Evolutionary conservation across 2,329 filamentous ascomycete species (phyloP).

Genomic region (Sclerotinia sclerotiorum): DNA sequence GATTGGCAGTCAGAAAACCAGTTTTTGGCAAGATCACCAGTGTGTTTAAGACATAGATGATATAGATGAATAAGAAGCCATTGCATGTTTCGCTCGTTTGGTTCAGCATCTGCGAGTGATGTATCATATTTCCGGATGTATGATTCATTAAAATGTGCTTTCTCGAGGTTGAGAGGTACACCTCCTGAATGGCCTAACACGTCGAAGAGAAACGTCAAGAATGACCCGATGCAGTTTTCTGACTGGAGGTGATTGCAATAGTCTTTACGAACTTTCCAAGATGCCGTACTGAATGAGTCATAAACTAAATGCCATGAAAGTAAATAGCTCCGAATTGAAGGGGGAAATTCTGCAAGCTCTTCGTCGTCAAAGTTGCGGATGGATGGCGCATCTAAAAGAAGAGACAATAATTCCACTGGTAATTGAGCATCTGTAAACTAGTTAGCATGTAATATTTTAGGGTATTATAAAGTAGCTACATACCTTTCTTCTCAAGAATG

Average conservation of each 20-base stretch:
- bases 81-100: slow-evolving; percentile 71
- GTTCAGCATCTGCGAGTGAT: slow-evolving; percentile 54
- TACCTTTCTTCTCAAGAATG: slow-evolving; percentile 65
- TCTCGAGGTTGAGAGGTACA: slow-evolving; percentile 71
- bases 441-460: slow-evolving; percentile 24
- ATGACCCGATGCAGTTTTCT: slow-evolving; percentile 62
- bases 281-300: slow-evolving; percentile 75
- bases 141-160: slow-evolving; percentile 58
- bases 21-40: slow-evolving; percentile 73
- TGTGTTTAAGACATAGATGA: slow-evolving; percentile 74
- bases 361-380: slow-evolving; percentile 66
- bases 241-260: slow-evolving; percentile 79
- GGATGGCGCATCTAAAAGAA: slow-evolving; percentile 76
- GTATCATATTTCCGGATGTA: slow-evolving; percentile 58
- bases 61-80: slow-evolving; percentile 85
- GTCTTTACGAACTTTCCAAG: slow-evolving; percentile 77
- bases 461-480: slow-evolving; percentile 22
- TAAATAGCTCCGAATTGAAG: slow-evolving; percentile 73
- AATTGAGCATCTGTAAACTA: slow-evolving; percentile 59
- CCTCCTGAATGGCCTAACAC: slow-evolving; percentile 77
- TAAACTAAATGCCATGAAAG: slow-evolving; percentile 89
- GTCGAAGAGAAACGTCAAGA: slow-evolving; percentile 80
- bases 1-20: slow-evolving; percentile 85
- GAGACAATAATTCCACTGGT: slow-evolving; percentile 79
- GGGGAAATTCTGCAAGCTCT: slow-evolving; percentile 66